Base-by-base conservation (phyloP, 805 yeast species). In the Ogataea pignaliae region DNA sequence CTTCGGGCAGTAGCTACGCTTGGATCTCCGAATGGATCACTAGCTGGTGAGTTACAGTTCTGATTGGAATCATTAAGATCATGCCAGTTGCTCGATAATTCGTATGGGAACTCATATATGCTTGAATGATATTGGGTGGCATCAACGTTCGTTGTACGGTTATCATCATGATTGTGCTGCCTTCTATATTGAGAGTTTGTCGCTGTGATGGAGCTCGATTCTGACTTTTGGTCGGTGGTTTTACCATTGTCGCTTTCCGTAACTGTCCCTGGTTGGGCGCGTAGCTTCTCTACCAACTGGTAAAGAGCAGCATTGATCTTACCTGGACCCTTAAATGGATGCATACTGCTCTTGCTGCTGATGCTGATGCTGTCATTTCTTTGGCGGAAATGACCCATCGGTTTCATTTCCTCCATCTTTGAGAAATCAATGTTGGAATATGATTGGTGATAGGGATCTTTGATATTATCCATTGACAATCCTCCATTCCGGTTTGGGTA, bases 311-410 rank as follows among this genome's bases (percentile, higher is more conserved):
- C 52, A 35, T 53, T 53, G 17, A 53, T 49, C n/a, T 44, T 44
- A 9, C 57, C 57, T 0, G 54, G 43, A 10, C 57, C 57, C 2
- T 49, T 13, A 32, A 48, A 53, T 16, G 52, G 52, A 17, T 42
- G 36, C n/a, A 12, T 34, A 18, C 28, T 26, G 14, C 16, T 14
- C 14, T 15, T 31, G 3, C 33, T 26, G 26, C 26, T 21, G 26
- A n/a, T n/a, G n/a, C n/a, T 29, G 31, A 29, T 29, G 10, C 31
- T 29, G 14, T 30, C 14, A 12, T 30, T 12, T 29, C 31, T 29
- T 12, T 10, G 12, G 12, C 12, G 11, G 31, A 29, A 29, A 29
- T 10, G 12, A 29, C 31, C 12, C 33, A n/a, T 12, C 10, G 13
- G 13, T n/a, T 30, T 30, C 13, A 13, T 30, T 30, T 30, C 9